phyloP scores from a whole-genome alignment of 2,329 filamentous ascomycete genomes.

The Chaetothyriales sp. region DNA sequence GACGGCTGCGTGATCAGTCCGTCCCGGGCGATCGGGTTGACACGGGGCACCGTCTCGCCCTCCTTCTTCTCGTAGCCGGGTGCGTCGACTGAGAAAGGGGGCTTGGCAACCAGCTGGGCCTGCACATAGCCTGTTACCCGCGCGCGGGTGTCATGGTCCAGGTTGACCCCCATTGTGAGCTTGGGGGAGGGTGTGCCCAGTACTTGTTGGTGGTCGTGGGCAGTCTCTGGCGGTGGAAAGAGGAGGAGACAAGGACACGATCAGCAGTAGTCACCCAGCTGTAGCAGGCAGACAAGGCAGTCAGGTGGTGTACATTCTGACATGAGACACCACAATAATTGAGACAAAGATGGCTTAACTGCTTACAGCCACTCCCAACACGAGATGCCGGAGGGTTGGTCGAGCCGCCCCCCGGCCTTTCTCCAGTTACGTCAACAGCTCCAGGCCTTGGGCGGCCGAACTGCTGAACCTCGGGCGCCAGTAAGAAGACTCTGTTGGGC shows the following conservation, averaged over 20 bases:
- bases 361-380: no score
- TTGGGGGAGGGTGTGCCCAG: background rate
- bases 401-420: background rate
- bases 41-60: constrained; percentile 73
- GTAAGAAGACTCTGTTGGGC: background rate
- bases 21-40: constrained; percentile 58
- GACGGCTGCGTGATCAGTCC: constrained; percentile 52
- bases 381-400: no score
- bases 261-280: no score
- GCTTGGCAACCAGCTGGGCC: constrained; percentile 48
- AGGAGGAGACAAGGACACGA: no score
- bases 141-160: constrained; percentile 11
- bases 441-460: no score
- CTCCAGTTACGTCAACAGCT: background rate
- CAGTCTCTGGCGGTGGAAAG: no score
- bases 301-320: no score
- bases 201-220: no score
- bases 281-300: no score
- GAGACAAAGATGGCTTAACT: no score
- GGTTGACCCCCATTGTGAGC: constrained; percentile 5
- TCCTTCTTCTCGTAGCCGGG: constrained; percentile 53
- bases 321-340: no score
- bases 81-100: constrained; percentile 62
- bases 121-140: constrained; percentile 17
- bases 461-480: background rate